Base-by-base conservation (phyloP, 2,329 filamentous ascomycete species). In the Madurella fahalii region DNA sequence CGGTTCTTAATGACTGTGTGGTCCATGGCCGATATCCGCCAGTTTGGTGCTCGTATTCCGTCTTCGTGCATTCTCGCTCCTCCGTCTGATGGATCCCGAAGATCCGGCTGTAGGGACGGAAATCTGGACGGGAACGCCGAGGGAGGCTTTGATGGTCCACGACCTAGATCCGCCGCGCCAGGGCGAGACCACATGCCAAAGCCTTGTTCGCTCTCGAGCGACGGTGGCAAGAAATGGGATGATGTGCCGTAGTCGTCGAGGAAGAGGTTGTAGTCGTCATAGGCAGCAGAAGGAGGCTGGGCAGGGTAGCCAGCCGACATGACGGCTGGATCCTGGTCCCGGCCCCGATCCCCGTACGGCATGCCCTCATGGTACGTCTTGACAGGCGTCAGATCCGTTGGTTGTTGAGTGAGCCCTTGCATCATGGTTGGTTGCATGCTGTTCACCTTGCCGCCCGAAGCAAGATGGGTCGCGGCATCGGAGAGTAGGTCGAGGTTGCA, bases 401-500 rank as follows among this genome's bases (percentile, higher is more conserved):
- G 69, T 5, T 69, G 59, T 45, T 77, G 76, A 57, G 66, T 61
- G 31, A 78, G 68, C 20, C 77, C 77, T 9, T 73, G 64, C 61
- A 80, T 73, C 67, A 79, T 76, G 31, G 52, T 47, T 18, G 76
- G 72, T 53, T 77, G 77, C 61, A 81, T 76, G n/a, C 74, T 69
- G 57, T 73, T 76, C 20, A 79, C 76, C 60, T 81, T 78, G 54
- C 77, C 80, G n/a, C 77, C 78, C 16, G 81, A 75, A 7, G 74
- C 74, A 13, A 77, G 70, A 53, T 76, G 74, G 1, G 74, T 77
- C 1, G 80, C 80, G n/a, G 80, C 80, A 64, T 83, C 80, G 5
- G 80, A 83, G 16, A 84, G 69, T 9, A 84, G 70, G 57, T 83
- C 80, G 37, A 84, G 71, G 59, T 83, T 83, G 63, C 80, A 82